Conservation (phyloP, 306 rosid genomes). For the Castanea crenata region DNA sequence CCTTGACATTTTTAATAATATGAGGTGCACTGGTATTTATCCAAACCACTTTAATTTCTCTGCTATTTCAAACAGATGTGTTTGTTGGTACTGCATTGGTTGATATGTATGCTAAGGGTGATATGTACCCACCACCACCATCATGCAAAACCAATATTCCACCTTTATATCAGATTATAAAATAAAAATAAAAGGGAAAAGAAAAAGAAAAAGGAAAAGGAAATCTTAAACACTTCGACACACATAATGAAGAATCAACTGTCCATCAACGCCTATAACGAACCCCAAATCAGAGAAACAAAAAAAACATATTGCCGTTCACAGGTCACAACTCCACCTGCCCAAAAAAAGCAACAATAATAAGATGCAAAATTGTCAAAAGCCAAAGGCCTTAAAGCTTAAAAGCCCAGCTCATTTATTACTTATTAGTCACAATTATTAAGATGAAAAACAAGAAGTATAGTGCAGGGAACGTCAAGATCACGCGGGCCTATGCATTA, state of each 20-base stretch:
- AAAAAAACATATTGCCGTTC: constrained; percentile 5
- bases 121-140: too few relatives aligned
- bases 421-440: constrained; percentile 10
- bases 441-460: background rate
- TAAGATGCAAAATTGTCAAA: background rate
- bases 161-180: constrained; percentile 15
- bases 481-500: too few relatives aligned
- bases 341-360: background rate
- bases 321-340: constrained; percentile 27
- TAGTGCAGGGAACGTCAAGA: background rate
- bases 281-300: background rate
- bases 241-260: background rate
- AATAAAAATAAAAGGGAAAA: background rate
- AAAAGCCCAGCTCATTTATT: background rate
- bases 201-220: too few relatives aligned
- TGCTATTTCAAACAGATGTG: constrained; percentile 38
- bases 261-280: constrained; percentile 15
- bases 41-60: constrained; percentile 63
- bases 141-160: constrained; percentile 9
- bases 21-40: constrained; percentile 42
- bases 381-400: too few relatives aligned
- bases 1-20: constrained; percentile 37
- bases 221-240: background rate
- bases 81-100: constrained; percentile 49
- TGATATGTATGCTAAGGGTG: constrained; percentile 50